Percentiles rank a stretch among this genome's conserved stretches.
Evolutionary conservation across 2,329 filamentous ascomycete genomes (phyloP).

Genomic region (Byssoonygena ceratinophila): DNA sequence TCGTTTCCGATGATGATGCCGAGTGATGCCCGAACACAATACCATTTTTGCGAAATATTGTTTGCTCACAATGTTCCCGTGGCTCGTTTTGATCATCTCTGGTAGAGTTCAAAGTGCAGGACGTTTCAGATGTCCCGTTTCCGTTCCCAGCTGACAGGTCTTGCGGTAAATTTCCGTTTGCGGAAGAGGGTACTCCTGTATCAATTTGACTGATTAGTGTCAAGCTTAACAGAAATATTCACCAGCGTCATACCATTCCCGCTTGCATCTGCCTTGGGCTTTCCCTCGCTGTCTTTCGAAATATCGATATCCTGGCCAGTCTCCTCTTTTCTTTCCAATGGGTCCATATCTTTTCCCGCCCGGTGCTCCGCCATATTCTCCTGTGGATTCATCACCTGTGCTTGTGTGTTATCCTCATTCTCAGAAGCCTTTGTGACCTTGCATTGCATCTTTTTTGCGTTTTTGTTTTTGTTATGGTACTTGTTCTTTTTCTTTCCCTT

Average conservation of each 20-base stretch:
- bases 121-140: neutral
- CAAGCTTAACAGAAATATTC: neutral
- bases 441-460: neutral
- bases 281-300: too few relatives aligned
- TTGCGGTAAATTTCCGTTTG: neutral
- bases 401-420: neutral
- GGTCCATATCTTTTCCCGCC: too few relatives aligned
- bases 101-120: neutral
- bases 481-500: neutral
- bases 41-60: neutral
- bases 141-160: neutral
- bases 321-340: too few relatives aligned
- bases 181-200: neutral
- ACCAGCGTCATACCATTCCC: neutral
- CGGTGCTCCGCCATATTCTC: too few relatives aligned
- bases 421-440: too few relatives aligned
- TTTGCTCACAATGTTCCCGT: slow-evolving; percentile 1
- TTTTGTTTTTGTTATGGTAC: neutral
- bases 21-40: slow-evolving; percentile 6
- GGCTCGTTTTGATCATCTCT: neutral
- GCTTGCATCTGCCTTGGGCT: neutral
- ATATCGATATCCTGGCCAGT: too few relatives aligned
- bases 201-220: neutral
- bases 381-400: too few relatives aligned
- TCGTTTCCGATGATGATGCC: neutral